Evolutionary conservation across 73 alveolate species (phyloP).

Genomic region (Paraurostyla sp.): DNA sequence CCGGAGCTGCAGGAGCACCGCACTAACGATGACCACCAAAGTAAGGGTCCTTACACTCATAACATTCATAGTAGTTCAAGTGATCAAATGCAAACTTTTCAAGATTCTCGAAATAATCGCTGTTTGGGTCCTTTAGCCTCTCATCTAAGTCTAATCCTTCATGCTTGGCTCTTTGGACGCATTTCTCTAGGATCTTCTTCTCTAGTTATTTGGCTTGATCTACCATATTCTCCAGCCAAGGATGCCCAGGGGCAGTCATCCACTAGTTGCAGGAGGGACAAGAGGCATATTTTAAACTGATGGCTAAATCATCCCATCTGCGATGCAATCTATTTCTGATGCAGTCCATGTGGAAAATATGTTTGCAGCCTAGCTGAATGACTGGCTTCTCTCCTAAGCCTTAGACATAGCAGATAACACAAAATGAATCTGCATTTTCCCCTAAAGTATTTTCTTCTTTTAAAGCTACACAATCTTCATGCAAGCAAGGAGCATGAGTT

Average conservation of each 20-base stretch:
- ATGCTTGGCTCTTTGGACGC: slow-evolving; percentile 86
- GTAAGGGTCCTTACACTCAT: slow-evolving; percentile 95
- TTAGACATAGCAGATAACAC: slow-evolving; percentile 79
- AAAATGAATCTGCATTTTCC: slow-evolving; percentile 75
- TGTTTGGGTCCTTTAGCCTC: slow-evolving; percentile 86
- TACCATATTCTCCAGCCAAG: slow-evolving; percentile 27
- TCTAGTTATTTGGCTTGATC: slow-evolving; percentile 49
- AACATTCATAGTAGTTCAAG: slow-evolving; percentile 95
- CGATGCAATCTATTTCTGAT: slow-evolving; percentile 57
- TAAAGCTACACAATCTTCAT: slow-evolving; percentile 60
- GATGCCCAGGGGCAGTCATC: slow-evolving; percentile 78
- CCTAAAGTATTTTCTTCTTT: slow-evolving; percentile 54
- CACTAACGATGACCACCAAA: slow-evolving; percentile 98
- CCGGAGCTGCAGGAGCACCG: slow-evolving; percentile 88
- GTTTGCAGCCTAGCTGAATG: slow-evolving; percentile 82
- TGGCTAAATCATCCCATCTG: slow-evolving; percentile 81
- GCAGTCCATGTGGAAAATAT: slow-evolving; percentile 82
- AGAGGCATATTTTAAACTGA: slow-evolving; percentile 64
- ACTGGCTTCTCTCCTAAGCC: slow-evolving; percentile 76
- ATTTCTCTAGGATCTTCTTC: slow-evolving; percentile 43
- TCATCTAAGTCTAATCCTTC: slow-evolving; percentile 96
- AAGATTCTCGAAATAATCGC: slow-evolving; percentile 86
- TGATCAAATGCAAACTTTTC: slow-evolving; percentile 93
- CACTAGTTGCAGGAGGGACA: slow-evolving; percentile 84
- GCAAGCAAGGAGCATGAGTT: slow-evolving; percentile 60